Percentiles rank a stretch among this genome's conserved stretches.
These are phyloP conservation scores for Tarenaya hassleriana DNA, from an alignment of 345 rosid species.

Conservation along the genomic window DNA sequence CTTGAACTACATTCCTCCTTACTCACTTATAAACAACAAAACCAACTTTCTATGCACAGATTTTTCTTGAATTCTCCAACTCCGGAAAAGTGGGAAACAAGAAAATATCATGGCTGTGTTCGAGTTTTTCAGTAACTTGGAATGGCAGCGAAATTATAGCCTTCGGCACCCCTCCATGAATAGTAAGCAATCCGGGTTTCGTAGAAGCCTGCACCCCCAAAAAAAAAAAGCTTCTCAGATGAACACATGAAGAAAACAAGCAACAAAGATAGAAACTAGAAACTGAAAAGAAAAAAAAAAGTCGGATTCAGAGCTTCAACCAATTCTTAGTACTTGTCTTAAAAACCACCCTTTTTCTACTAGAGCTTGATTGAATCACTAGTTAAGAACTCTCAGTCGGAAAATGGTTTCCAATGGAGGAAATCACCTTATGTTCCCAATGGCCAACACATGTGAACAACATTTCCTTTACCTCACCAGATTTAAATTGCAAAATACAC, in stretches of 20 bases:
- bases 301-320: no score
- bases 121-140: conserved; percentile 52
- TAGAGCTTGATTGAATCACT: no score
- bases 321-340: not conserved
- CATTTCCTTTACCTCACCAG: not conserved
- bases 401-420: no score
- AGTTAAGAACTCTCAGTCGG: no score
- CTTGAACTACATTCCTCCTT: no score
- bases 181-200: conserved; percentile 89
- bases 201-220: conserved; percentile 69
- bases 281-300: no score
- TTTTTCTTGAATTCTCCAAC: conserved; percentile 2
- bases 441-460: no score
- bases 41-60: conserved; percentile 19
- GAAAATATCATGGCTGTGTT: not conserved
- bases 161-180: conserved; percentile 80
- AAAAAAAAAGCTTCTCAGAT: no score
- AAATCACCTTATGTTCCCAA: no score
- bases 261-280: no score
- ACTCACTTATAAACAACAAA: no score
- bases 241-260: not conserved
- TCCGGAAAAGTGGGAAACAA: not conserved
- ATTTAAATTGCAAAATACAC: not conserved
- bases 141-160: conserved; percentile 72
- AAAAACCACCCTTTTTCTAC: no score